These are phyloP conservation scores for Cladosporium sp. DNA, from an alignment of 2,329 filamentous ascomycete genomes.

Conservation along the genomic window DNA sequence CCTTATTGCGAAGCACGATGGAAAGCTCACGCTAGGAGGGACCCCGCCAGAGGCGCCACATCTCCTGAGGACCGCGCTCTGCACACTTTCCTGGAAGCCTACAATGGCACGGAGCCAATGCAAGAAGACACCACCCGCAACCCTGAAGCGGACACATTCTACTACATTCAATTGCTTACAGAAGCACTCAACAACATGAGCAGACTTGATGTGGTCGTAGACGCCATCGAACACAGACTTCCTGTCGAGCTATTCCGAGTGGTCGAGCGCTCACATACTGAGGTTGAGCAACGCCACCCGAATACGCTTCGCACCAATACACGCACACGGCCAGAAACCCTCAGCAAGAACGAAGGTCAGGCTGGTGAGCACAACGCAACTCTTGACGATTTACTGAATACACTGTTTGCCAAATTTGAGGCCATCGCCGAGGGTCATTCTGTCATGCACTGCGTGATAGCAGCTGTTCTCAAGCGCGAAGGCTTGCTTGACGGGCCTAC, in stretches of 20 bases:
- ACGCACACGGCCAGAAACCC: not conserved
- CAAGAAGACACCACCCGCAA: slow-evolving; percentile 89
- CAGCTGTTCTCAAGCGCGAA: slow-evolving; percentile 80
- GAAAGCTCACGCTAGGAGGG: slow-evolving; percentile 72
- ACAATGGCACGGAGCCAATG: slow-evolving; percentile 59
- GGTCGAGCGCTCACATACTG: slow-evolving; percentile 90
- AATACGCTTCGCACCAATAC: slow-evolving; percentile 62
- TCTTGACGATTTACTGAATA: slow-evolving; percentile 87
- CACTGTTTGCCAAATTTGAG: slow-evolving; percentile 93
- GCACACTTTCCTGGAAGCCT: slow-evolving; percentile 57
- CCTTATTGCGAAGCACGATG: slow-evolving; percentile 96
- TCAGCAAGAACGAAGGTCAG: slow-evolving; percentile 23
- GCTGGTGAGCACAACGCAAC: slow-evolving; percentile 61
- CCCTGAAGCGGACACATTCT: slow-evolving; percentile 92
- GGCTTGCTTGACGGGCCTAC: slow-evolving; percentile 62
- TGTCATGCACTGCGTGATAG: slow-evolving; percentile 88
- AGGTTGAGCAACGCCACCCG: slow-evolving; percentile 92
- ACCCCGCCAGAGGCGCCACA: slow-evolving; percentile 30
- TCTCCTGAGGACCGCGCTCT: slow-evolving; percentile 55
- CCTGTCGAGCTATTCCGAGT: slow-evolving; percentile 92
- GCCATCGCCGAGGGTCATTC: slow-evolving; percentile 95
- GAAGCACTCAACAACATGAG: slow-evolving; percentile 90
- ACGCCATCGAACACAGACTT: slow-evolving; percentile 86
- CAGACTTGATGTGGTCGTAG: slow-evolving; percentile 79
- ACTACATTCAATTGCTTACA: slow-evolving; percentile 83